Base-by-base conservation (phyloP, 305 asterid species). In the Plantago rigida region DNA sequence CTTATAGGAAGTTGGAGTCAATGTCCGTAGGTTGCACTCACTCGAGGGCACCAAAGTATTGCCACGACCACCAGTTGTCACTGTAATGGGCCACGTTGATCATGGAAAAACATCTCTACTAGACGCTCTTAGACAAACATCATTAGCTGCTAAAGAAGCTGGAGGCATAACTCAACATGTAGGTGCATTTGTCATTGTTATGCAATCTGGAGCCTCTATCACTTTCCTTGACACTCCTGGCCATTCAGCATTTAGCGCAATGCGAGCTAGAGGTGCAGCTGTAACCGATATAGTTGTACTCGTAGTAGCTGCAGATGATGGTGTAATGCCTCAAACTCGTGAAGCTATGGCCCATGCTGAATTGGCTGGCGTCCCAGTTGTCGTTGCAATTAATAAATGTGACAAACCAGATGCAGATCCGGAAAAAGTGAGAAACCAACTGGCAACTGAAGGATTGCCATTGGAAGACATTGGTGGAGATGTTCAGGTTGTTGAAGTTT, bases 41-140 rank as follows among this genome's bases (percentile, higher is more conserved):
- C 82, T 83, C 28, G 86, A 78, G 70, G 97, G 97, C 52, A 56
- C 76, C 56, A 68, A 77, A 69, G 72, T 79, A 56, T 56, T 81
- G 28, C 85, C 94, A 22, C 99, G 97, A 41, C 84, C 94, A 53
- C 95, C 99, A 51, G 96, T 92, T 51, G 92, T 92, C 69, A 86
- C 99, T n/a, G 99, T 92, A 60, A 92, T 92, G 99, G 99, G 99
- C 19, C 99, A 92, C 52, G 99, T 92, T 49, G 99, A 92, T 81
- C 97, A 92, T 64, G 99, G 99, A 5, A 92, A 92, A 79, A 92
- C 97, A 9, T 92, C 99, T 61, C 84, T 92, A 51, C 66, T 92
- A 68, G 99, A 92, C 52, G 99, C 97, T 47, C 85, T 92, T 56
- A 90, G 99, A 12, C 84, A 76, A 56, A 92, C 97, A 8, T 78